Conservation (phyloP, 2,329 filamentous ascomycete genomes). For the Pochonia chlamydosporia region DNA sequence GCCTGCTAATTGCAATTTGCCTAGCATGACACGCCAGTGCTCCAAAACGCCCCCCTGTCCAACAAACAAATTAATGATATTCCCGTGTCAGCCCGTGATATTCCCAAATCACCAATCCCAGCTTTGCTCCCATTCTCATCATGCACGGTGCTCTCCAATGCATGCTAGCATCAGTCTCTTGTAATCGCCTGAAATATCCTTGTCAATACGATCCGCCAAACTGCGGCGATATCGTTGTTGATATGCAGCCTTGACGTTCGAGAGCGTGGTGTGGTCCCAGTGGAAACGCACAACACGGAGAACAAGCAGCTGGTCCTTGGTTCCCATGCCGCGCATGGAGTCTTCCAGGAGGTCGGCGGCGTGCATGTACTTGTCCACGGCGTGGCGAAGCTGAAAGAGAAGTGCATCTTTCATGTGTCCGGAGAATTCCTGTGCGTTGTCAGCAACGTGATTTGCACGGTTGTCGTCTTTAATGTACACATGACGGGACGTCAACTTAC, state of each 20-base stretch:
- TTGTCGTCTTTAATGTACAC: not conserved
- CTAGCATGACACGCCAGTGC: no score
- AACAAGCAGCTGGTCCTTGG: slow-evolving; percentile 76
- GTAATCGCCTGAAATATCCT: slow-evolving; percentile 84
- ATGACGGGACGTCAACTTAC: slow-evolving; percentile 30
- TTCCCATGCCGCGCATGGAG: slow-evolving; percentile 80
- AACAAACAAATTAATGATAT: no score
- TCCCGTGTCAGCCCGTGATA: no score
- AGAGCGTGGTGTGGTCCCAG: slow-evolving; percentile 72
- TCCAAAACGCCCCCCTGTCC: no score
- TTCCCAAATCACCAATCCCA: no score
- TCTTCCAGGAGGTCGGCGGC: slow-evolving; percentile 81
- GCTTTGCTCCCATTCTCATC: no score
- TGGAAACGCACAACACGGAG: slow-evolving; percentile 73
- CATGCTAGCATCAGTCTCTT: slow-evolving; percentile 69
- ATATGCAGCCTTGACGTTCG: slow-evolving; percentile 74
- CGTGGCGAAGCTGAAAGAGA: slow-evolving; percentile 70
- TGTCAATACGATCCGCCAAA: slow-evolving; percentile 63
- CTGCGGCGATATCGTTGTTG: slow-evolving; percentile 62
- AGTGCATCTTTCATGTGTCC: slow-evolving; percentile 90
- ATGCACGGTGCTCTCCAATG: slow-evolving; percentile 38
- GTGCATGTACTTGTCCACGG: slow-evolving; percentile 74
- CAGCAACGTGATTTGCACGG: not conserved
- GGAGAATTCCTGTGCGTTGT: slow-evolving; percentile 59
- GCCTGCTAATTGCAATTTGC: no score